Evolutionary conservation across 352 stramenopile genomes (phyloP), one percentile per base, ranked within the genome.

Genomic region (Aphanomyces stellatus): DNA sequence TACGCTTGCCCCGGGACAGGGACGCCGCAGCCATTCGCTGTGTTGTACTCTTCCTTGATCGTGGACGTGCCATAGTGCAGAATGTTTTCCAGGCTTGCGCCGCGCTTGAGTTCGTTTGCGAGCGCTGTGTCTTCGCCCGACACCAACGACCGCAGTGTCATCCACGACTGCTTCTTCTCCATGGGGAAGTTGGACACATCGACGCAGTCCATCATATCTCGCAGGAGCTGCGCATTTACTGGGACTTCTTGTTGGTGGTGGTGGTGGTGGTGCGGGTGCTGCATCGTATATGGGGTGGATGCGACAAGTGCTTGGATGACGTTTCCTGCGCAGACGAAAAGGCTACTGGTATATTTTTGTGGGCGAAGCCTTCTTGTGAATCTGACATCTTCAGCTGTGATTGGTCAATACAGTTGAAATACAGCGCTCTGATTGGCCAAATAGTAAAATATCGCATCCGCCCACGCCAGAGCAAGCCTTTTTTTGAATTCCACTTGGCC

Each of bases 131-230:
- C 62, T 19, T 63, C 51, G 37, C 48, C 48, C 2, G 62, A 62
- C 3, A 62, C 48, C 1, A 62, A 22, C 17, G 79, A 77, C 4
- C 81, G 82, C 5, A 70, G n/a, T 31, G 75, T 75, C 41, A 91
- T 81, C 24, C 75, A 78, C 49, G 76, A 53, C 72, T 91, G 87
- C 78, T 91, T 91, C 22, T 87, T 81, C 63, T 85, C 78, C 85
- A 84, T 91, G 70, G 82, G 90, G 69, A 93, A 91, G 24, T 89
- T 76, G 53, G 82, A 80, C 69, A 81, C 90, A 72, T 93, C 85
- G 13, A 93, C 82, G 70, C 85, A 93, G 65, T 88, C 78, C 85
- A 93, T 93, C 85, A 93, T 93, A 60, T 81, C 86, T 35, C 88
- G 72, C 1, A 93, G 73, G 40, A 93, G 72, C 51, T 86, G 76